Evolutionary conservation across 306 rosid genomes (phyloP), one percentile per base, ranked within the genome.

Genomic region (Lupinus albus): DNA sequence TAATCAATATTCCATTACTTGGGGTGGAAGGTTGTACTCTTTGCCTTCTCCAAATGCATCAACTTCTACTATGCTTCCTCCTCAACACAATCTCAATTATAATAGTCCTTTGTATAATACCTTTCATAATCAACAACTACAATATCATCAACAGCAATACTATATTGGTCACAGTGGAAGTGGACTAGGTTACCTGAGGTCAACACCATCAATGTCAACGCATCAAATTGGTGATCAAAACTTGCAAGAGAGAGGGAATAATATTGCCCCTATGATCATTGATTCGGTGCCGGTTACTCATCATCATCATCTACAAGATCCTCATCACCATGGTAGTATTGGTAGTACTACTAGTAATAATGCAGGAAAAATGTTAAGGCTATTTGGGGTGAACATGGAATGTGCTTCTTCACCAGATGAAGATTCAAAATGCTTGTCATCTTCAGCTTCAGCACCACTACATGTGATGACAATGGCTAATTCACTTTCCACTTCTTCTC

Each of bases 301-400:
- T 58, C 79, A 68, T 41, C 63, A 60, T 5, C 78, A 74, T 1
- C 56, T 4, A 32, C 36, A 32, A 32, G 7, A 39, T 3, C 61
- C 7, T 45, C 8, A 17, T 7, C 10, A 39, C 7, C 12, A 64
- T 21, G 42, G 44, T 7, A 51, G 35, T 14, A 9, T 13, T 3
- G 6, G 16, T 30, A 17, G 44, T 20, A 6, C 5, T n/a, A 11
- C 6, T 15, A 25, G 7, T 18, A 30, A 5, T 18, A 44, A 55
- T 6, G 7, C 75, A 0, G 76, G 76, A 12, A 86, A 82, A 51
- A 50, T 83, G 56, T 79, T 89, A 3, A 81, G 96, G 76, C 89
- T 89, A 53, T 89, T 89, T 69, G 96, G 96, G 17, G 94, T 89
- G 45, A 87, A 89, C 82, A 87, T 89, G 94, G 94, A 89, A 76